Conservation (phyloP, 1,139 yeast genomes). For the Debaryomycetaceae sp. region DNA sequence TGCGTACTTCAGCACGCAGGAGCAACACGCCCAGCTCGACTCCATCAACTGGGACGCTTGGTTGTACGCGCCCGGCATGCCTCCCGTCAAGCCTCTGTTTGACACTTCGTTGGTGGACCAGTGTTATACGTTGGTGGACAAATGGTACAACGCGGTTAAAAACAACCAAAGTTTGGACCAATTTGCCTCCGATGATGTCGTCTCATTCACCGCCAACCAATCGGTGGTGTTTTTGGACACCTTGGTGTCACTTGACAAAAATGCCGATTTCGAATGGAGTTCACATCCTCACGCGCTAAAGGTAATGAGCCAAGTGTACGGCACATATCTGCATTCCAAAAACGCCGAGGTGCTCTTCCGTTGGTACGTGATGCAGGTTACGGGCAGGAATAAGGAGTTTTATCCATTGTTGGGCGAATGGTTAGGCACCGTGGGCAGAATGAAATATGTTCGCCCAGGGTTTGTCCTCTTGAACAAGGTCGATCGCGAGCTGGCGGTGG, state of each 20-base stretch:
- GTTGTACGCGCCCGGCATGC: slow-evolving; percentile 80
- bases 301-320: slow-evolving; percentile 43
- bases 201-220: slow-evolving; percentile 66
- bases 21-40: slow-evolving; percentile 49
- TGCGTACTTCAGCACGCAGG: slow-evolving; percentile 55
- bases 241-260: slow-evolving; percentile 36
- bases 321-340: slow-evolving; percentile 42
- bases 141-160: slow-evolving; percentile 48
- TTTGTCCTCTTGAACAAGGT: slow-evolving; percentile 61
- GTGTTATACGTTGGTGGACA: slow-evolving; percentile 61
- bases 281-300: slow-evolving; percentile 32
- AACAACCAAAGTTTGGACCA: slow-evolving; percentile 10
- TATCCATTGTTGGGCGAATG: slow-evolving; percentile 64
- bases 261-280: slow-evolving; percentile 32
- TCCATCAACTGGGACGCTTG: slow-evolving; percentile 80
- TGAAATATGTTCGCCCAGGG: slow-evolving; percentile 92
- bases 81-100: slow-evolving; percentile 72
- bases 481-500: slow-evolving; percentile 60
- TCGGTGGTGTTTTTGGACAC: slow-evolving; percentile 74
- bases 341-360: slow-evolving; percentile 83
- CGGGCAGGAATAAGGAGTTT: slow-evolving; percentile 40
- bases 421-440: slow-evolving; percentile 90
- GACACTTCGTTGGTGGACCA: slow-evolving; percentile 75
- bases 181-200: slow-evolving; percentile 41
- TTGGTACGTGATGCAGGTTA: slow-evolving; percentile 63